These are phyloP conservation scores for Clonostachys chloroleuca DNA, from an alignment of 2,329 filamentous ascomycete genomes.

Conservation along the genomic window DNA sequence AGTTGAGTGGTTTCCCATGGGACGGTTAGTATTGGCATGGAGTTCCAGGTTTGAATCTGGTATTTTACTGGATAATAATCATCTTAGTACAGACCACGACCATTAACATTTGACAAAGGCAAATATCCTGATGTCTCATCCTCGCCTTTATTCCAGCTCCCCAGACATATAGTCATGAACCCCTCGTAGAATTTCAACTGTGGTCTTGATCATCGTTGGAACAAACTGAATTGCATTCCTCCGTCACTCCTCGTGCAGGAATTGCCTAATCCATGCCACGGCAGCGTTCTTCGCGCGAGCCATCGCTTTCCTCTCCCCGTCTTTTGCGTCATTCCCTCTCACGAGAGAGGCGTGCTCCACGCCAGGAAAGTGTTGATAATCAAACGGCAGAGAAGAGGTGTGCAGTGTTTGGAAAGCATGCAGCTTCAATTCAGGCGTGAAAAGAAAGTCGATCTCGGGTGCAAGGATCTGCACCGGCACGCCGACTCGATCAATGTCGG, in stretches of 20 bases:
- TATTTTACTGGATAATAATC: too few species aligned
- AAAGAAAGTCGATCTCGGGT: slow-evolving; percentile 37
- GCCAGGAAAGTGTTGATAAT: slow-evolving; percentile 41
- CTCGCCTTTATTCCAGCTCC: too few species aligned
- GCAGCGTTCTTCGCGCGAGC: slow-evolving; percentile 34
- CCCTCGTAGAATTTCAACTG: too few species aligned
- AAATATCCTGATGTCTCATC: too few species aligned
- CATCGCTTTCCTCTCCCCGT: slow-evolving; percentile 31
- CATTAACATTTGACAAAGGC: too few species aligned
- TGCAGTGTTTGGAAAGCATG: slow-evolving; percentile 27
- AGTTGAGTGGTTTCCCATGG: too few species aligned
- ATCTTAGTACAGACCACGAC: too few species aligned
- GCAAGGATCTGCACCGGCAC: slow-evolving; percentile 48
- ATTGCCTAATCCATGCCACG: slow-evolving; percentile 28
- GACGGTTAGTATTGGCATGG: too few species aligned
- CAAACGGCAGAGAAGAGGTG: slow-evolving; percentile 26
- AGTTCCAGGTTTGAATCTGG: too few species aligned
- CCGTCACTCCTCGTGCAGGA: not conserved
- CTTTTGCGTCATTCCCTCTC: slow-evolving; percentile 26
- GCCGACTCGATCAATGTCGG: slow-evolving; percentile 36
- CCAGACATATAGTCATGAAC: too few species aligned
- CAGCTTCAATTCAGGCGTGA: slow-evolving; percentile 34
- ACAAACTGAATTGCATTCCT: too few species aligned
- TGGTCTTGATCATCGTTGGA: too few species aligned
- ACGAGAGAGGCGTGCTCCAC: slow-evolving; percentile 35